Conservation (phyloP, 805 yeast genomes). For the Sugiyamaella lignohabitans region DNA sequence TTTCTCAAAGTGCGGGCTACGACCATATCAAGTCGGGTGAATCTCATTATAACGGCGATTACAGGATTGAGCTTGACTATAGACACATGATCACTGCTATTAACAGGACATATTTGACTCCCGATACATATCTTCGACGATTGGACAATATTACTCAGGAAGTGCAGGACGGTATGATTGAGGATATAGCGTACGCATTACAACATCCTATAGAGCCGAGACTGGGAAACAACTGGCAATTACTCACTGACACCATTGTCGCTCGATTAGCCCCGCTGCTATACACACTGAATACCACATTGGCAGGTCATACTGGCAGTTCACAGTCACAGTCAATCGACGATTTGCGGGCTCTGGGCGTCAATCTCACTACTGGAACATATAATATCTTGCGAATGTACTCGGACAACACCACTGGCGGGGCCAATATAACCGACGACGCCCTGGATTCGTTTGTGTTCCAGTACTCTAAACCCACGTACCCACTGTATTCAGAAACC, state of each 20-base stretch:
- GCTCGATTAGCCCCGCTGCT: conserved; percentile 50
- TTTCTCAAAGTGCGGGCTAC: conserved; percentile 34
- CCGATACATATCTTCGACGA: conserved; percentile 44
- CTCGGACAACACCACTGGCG: neutral
- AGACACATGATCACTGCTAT: conserved; percentile 48
- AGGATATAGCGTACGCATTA: conserved; percentile 31
- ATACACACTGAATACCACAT: conserved; percentile 36
- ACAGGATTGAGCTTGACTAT: conserved; percentile 45
- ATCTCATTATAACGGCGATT: conserved; percentile 43
- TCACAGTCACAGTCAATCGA: neutral
- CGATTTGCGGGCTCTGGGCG: neutral
- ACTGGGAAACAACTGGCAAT: conserved; percentile 45
- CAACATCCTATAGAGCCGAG: conserved; percentile 35
- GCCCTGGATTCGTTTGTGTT: conserved; percentile 6
- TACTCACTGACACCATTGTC: conserved; percentile 42
- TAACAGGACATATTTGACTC: conserved; percentile 42
- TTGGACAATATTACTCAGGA: conserved; percentile 31
- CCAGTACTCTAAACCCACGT: conserved; percentile 4
- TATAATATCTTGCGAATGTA: conserved; percentile 7
- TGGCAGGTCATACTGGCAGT: conserved; percentile 18
- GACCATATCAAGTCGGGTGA: conserved; percentile 45
- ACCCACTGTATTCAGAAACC: neutral
- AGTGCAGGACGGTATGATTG: conserved; percentile 33
- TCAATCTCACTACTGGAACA: conserved; percentile 7
- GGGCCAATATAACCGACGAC: conserved; percentile 1